Evolutionary conservation across 1,284 basidiomycete species (phyloP), one percentile per base, ranked within the genome.

Genomic region (Trichosporon sp.): DNA sequence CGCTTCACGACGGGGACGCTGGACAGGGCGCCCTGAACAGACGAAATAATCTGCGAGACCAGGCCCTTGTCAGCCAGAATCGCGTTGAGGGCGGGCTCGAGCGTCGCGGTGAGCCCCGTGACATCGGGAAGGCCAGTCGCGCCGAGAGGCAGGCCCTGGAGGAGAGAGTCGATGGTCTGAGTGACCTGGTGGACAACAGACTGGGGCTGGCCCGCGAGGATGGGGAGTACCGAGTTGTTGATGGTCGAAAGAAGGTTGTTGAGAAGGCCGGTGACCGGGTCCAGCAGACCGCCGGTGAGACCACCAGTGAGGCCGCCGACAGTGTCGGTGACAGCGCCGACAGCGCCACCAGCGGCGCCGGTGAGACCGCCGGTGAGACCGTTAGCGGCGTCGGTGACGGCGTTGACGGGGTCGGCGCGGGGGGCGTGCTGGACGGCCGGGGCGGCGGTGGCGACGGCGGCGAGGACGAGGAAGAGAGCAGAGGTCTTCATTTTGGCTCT

Each of bases 381-480:
- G 12, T 18, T 18, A 42, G 38, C 35, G n/a, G 44, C 44, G 21
- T 23, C 51, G 51, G 27, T 31, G 25, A 58, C 53, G 11, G 25
- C 47, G 23, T n/a, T 23, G 47, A 21, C 23, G 47, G 23, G n/a
- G 47, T 25, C 47, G 47, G 47, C 21, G 18, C 21, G 21, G 21
- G 47, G 21, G 15, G 18, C 21, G 47, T 5, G 27, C 53, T 58
- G 53, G 15, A 58, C 25, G 53, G 53, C 53, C 29, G 56, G 56
- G 23, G 56, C 56, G 56, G 56, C 56, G 11, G 56, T 60, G 56
- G 56, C 56, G 18, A 60, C 56, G 56, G 56, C 56, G 56, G 56
- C 56, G 56, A 60, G 56, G n/a, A 23, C 27, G 27, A 60, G 56
- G 56, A 60, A 60, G 29, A 60, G 56, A 60, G 56, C 56, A 29